phyloP scores from a whole-genome alignment of 805 yeast species.

The Lipomyces orientalis region DNA sequence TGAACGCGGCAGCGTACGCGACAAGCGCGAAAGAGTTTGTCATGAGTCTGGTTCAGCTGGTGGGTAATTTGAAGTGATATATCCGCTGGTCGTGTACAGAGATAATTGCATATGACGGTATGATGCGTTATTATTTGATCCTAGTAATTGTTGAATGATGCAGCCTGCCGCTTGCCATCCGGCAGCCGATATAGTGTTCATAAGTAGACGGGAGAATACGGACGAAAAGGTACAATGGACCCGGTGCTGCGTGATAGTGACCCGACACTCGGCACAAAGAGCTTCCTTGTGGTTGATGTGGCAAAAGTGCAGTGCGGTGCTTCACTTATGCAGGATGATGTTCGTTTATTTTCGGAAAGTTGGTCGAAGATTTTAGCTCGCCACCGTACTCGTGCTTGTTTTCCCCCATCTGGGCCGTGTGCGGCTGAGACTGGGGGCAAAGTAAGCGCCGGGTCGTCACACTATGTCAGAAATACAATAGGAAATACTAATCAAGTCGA shows the following conservation, averaged over 20 bases:
- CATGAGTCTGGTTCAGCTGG: slow-evolving; percentile 21
- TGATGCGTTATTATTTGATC: too few relatives aligned
- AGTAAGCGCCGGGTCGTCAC: not conserved
- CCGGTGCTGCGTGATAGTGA: not conserved
- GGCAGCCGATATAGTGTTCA: not conserved
- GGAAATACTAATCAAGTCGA: not conserved
- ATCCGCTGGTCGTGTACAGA: not conserved
- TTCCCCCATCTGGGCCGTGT: not conserved
- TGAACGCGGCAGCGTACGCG: slow-evolving; percentile 81
- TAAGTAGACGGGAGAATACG: not conserved
- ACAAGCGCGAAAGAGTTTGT: slow-evolving; percentile 69
- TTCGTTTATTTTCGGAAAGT: not conserved
- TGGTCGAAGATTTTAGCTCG: not conserved
- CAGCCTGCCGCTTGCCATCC: not conserved
- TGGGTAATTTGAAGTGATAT: slow-evolving; percentile 15
- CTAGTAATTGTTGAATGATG: too few relatives aligned
- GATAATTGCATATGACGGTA: not conserved
- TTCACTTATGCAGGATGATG: too few relatives aligned
- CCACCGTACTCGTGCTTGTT: not conserved
- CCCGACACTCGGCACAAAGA: not conserved
- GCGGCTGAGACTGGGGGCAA: too few relatives aligned
- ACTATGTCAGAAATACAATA: not conserved
- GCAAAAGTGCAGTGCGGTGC: too few relatives aligned
- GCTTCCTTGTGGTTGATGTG: too few relatives aligned
- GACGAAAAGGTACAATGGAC: not conserved